Evolutionary conservation across 192 early-diverging fungal genomes (phyloP), one percentile per base, ranked within the genome.

Genomic region (Kappamyces sp.): DNA sequence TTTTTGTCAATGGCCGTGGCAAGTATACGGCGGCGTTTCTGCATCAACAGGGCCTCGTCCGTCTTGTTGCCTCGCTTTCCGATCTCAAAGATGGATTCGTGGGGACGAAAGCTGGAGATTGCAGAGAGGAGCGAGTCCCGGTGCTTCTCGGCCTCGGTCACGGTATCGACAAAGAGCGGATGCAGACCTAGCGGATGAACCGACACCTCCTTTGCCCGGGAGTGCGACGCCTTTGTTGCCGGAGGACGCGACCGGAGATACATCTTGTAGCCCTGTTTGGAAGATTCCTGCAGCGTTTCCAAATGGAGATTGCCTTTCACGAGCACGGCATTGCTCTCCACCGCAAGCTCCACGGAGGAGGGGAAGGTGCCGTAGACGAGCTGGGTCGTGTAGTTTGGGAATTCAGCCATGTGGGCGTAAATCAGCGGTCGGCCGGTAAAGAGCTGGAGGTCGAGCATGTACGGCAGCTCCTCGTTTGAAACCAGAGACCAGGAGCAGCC

Each of bases 81-180:
- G 38, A 92, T 79, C 64, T 99, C 96, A 67, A 99, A 99, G 35
- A 99, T 87, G 3, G 96, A 96, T 75, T 97, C 91, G 33, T 72
- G 62, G 5, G 93, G 93, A 12, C 92, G 69, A 74, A 97, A 97
- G 8, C 78, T 62, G 31, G 65, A 60, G 6, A 73, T 67, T 51
- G 44, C 13, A 33, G 40, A 23, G 50, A 54, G 5, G 1, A 54
- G 8, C 47, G 37, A 55, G 12, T 43, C 40, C 54, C 40, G 10
- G 40, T 63, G 49, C 6, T 59, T 40, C 41, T 69, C 62, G 2
- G 10, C 42, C 15, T 54, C 12, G 5, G 42, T 47, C 1, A 32
- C 55, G 36, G 64, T 38, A 37, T 47, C 38, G 13, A 41, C 34
- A 6, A 99, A 79, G 48, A 97, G 61, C 3, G 89, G 81, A 61